Conservation (phyloP, 352 stramenopile genomes). For the Globisporangium heterothallicum region DNA sequence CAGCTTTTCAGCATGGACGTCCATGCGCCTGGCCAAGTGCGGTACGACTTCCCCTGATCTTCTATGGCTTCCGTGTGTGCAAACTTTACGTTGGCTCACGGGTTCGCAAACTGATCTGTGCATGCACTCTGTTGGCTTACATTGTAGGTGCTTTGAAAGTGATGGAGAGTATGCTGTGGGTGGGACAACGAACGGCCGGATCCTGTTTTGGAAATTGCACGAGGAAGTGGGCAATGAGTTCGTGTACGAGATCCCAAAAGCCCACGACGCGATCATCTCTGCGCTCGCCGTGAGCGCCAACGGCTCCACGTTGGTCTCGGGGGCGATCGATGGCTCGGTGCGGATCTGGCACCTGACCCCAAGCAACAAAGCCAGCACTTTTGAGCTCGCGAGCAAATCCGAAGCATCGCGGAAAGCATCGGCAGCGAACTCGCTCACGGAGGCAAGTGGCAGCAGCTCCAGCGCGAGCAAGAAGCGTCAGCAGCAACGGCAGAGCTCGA, state of each 20-base stretch:
- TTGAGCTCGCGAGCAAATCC: not conserved
- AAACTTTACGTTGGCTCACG: too few relatives aligned
- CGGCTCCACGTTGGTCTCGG: slow-evolving; percentile 55
- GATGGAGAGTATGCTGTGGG: slow-evolving; percentile 68
- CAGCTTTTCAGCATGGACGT: slow-evolving; percentile 48
- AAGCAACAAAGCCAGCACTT: not conserved
- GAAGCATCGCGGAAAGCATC: slow-evolving; percentile 6
- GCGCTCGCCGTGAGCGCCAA: slow-evolving; percentile 47
- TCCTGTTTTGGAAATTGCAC: slow-evolving; percentile 70
- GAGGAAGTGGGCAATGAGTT: slow-evolving; percentile 30
- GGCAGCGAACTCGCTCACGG: not conserved
- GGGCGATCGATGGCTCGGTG: slow-evolving; percentile 51
- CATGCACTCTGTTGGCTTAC: not conserved
- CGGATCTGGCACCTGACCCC: slow-evolving; percentile 46
- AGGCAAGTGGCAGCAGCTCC: not conserved
- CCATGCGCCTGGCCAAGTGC: slow-evolving; percentile 40
- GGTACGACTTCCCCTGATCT: slow-evolving; percentile 16
- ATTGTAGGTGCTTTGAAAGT: slow-evolving; percentile 54
- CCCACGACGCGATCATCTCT: slow-evolving; percentile 58
- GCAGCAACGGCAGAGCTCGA: not conserved
- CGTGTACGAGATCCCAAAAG: slow-evolving; percentile 56
- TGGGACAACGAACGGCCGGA: slow-evolving; percentile 48
- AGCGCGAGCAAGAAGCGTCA: not conserved
- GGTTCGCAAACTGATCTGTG: not conserved
- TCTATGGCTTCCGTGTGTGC: too few relatives aligned